Evolutionary conservation across 192 early-diverging fungal genomes (phyloP).

Genomic region (Allomyces arbusculus): DNA sequence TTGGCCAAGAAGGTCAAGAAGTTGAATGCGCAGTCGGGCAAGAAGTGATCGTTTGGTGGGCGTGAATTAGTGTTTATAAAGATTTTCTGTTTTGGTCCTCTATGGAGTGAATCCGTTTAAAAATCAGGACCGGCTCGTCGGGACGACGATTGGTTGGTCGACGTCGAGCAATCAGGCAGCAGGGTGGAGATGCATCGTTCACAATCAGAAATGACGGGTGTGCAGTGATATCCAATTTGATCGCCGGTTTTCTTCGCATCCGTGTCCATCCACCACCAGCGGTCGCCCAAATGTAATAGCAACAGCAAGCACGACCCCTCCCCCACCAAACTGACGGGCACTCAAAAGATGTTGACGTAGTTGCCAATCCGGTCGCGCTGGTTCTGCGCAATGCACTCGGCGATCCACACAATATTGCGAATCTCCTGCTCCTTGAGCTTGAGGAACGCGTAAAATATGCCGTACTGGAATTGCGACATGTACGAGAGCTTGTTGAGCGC

Average conservation of each 20-base stretch:
- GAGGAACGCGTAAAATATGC: constrained; percentile 84
- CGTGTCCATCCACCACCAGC: too few species aligned
- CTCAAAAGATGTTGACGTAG: constrained; percentile 78
- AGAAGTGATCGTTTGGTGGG: neutral
- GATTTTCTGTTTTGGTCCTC: too few species aligned
- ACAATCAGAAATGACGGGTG: neutral
- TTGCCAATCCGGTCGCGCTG: constrained; percentile 88
- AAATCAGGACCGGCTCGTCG: too few species aligned
- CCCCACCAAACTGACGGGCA: neutral
- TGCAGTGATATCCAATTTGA: neutral
- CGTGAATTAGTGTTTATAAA: too few species aligned
- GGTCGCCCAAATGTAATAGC: too few species aligned
- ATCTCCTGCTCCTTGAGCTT: constrained; percentile 98
- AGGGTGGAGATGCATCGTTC: too few species aligned
- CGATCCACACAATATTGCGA: constrained; percentile 95
- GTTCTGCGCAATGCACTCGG: constrained; percentile 94
- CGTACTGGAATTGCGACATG: constrained; percentile 92
- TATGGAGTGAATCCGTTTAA: too few species aligned
- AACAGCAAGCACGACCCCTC: too few species aligned
- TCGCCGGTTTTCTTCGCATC: too few species aligned
- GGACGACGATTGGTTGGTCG: too few species aligned
- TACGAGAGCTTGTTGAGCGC: constrained; percentile 81
- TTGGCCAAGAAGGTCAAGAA: neutral
- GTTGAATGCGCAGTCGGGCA: neutral
- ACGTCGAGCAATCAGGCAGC: too few species aligned